Base-by-base conservation (phyloP, 768 basidiomycete genomes). In the Tylopilus felleus region DNA sequence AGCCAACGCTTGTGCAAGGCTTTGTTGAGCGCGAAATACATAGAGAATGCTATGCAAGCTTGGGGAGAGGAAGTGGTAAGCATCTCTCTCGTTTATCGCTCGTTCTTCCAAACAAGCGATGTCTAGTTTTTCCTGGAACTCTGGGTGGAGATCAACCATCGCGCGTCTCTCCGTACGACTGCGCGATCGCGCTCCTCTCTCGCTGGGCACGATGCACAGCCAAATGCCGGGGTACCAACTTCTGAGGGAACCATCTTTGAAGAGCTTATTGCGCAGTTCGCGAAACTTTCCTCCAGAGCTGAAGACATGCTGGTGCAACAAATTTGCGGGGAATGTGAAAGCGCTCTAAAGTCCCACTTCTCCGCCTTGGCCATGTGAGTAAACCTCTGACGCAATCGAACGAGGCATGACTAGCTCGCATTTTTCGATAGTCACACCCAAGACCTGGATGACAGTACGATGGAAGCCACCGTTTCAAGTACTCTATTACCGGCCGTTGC, bases 41-140 rank as follows among this genome's bases (percentile, higher is more conserved):
- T 96, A 23, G 78, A 79, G 56, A 73, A 73, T 25, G 83, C 83
- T 3, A 82, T 97, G 78, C 80, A 83, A 48, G 71, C 68, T 6
- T 98, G 95, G 95, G 87, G 88, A 23, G 96, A 99, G 69, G 94
- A 98, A 41, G 59, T 89, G 66, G 95, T 97, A 56, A 62, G 88
- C 61, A 31, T 28, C 38, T n/a, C 56, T 47, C 31, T 39, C 47
- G 12, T 52, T 48, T 40, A 51, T 43, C 21, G 13, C 17, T 31
- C 28, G 10, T 41, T 42, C n/a, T 56, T 12, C 38, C 44, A 48
- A 42, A 31, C 36, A 56, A 44, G 49, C 47, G 39, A 40, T 31
- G 49, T 43, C 25, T 63, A 97, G 94, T 94, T 93, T 72, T 98
- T 96, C 76, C 74, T 99, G 16, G 91, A 97, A 67, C 71, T 99